phyloP scores from a whole-genome alignment of 768 basidiomycete species.

The Suillus occidentalis region DNA sequence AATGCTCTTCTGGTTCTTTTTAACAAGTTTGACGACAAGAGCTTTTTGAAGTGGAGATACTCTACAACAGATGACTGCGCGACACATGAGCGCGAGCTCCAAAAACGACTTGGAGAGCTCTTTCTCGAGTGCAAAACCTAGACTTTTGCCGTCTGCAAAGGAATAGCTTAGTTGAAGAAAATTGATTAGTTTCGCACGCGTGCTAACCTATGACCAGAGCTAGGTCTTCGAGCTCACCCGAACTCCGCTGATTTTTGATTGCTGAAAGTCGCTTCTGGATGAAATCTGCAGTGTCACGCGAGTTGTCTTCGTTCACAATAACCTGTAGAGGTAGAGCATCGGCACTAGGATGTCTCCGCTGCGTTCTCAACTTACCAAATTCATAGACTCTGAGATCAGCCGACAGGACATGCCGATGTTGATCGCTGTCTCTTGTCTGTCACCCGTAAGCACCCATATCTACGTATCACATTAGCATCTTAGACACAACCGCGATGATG shows the following conservation, averaged over 20 bases:
- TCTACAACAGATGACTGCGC: conserved; percentile 71
- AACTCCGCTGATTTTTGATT: conserved; percentile 88
- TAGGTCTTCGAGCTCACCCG: conserved; percentile 92
- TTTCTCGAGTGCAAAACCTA: conserved; percentile 92
- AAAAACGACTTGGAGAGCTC: conserved; percentile 86
- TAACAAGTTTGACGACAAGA: conserved; percentile 96
- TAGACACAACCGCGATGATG: conserved; percentile 4
- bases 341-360: background rate
- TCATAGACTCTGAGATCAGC: conserved; percentile 98
- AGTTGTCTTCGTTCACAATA: conserved; percentile 88
- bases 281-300: conserved; percentile 81
- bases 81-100: conserved; percentile 96
- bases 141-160: conserved; percentile 84
- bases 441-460: conserved; percentile 98
- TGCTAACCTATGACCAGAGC: conserved; percentile 87
- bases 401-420: conserved; percentile 99
- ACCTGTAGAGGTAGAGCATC: conserved; percentile 50
- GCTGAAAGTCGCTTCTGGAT: conserved; percentile 85
- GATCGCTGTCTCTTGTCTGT: conserved; percentile 98
- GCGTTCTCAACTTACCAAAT: conserved; percentile 57
- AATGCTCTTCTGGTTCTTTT: conserved; percentile 91
- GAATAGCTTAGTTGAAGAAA: background rate
- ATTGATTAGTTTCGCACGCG: background rate
- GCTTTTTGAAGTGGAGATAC: conserved; percentile 98
- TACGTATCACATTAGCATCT: conserved; percentile 26